phyloP scores from a whole-genome alignment of 257 asterid species.

The Linderniella brevidens region DNA sequence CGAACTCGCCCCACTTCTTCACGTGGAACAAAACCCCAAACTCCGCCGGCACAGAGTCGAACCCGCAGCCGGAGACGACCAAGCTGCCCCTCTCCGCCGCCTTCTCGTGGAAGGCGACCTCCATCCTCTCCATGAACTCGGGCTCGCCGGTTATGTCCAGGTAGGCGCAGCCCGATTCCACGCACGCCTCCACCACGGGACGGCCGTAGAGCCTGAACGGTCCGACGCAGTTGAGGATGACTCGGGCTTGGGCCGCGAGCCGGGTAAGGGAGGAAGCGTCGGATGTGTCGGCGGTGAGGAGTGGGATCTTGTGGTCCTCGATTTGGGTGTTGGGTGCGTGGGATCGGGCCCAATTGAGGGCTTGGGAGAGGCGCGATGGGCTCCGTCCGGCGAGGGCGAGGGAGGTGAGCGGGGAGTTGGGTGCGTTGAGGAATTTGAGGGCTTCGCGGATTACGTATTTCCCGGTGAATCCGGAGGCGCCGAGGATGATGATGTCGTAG shows the following conservation, averaged over 20 bases:
- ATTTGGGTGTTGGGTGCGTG: slow-evolving; percentile 11
- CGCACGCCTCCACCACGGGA: slow-evolving; percentile 77
- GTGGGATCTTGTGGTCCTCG: slow-evolving; percentile 36
- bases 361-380: slow-evolving; percentile 34
- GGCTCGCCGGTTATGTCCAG: slow-evolving; percentile 82
- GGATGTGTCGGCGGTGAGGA: slow-evolving; percentile 59
- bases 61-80: slow-evolving; percentile 78
- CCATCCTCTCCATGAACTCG: slow-evolving; percentile 88
- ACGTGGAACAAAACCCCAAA: slow-evolving; percentile 55
- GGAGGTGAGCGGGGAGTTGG: slow-evolving; percentile 50
- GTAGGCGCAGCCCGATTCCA: slow-evolving; percentile 62
- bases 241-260: slow-evolving; percentile 43
- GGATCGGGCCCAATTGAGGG: slow-evolving; percentile 64
- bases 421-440: slow-evolving; percentile 53
- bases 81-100: slow-evolving; percentile 51
- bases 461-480: slow-evolving; percentile 93
- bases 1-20: slow-evolving; percentile 41
- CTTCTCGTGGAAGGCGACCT: slow-evolving; percentile 33
- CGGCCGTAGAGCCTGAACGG: slow-evolving; percentile 72
- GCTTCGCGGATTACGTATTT: slow-evolving; percentile 76
- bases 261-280: slow-evolving; percentile 40
- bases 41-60: slow-evolving; percentile 82
- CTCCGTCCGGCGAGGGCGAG: slow-evolving; percentile 78
- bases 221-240: slow-evolving; percentile 67
- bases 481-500: slow-evolving; percentile 54